Conservation (phyloP, 495 filamentous ascomycete genomes). For the Friedmanniomyces endolithicus region DNA sequence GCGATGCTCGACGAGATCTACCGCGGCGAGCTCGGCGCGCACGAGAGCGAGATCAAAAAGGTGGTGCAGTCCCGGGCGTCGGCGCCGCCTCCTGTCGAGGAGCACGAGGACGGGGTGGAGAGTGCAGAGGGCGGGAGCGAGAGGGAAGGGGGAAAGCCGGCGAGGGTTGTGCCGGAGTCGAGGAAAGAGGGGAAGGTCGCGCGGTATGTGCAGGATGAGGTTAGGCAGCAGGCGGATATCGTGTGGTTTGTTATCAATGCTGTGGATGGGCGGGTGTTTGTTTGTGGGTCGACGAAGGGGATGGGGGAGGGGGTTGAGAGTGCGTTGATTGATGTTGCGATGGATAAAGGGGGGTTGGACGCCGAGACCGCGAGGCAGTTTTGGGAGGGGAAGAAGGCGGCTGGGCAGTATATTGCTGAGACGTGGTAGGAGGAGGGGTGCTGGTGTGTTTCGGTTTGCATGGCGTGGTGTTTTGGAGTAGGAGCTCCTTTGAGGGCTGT, state of each 20-base stretch:
- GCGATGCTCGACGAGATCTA: slow-evolving; percentile 89
- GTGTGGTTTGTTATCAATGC: slow-evolving; percentile 96
- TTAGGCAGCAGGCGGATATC: slow-evolving; percentile 69
- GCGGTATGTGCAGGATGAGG: slow-evolving; percentile 35
- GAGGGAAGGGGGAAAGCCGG: not conserved
- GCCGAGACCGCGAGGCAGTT: slow-evolving; percentile 41
- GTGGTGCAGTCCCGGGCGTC: slow-evolving; percentile 68
- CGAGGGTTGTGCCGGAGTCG: not conserved
- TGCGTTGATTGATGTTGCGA: slow-evolving; percentile 35
- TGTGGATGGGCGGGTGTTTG: slow-evolving; percentile 85
- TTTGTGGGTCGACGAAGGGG: slow-evolving; percentile 84
- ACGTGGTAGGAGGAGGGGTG: slow-evolving; percentile 14
- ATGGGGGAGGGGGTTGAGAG: slow-evolving; percentile 93
- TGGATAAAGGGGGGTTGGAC: slow-evolving; percentile 43
- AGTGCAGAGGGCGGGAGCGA: not conserved
- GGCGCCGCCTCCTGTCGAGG: slow-evolving; percentile 41
- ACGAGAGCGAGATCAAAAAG: slow-evolving; percentile 82
- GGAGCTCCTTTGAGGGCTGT: not conserved
- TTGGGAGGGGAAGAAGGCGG: slow-evolving; percentile 31
- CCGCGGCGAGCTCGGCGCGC: slow-evolving; percentile 87
- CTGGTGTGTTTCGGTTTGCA: not conserved
- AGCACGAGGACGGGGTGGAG: slow-evolving; percentile 68
- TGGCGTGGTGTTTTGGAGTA: not conserved
- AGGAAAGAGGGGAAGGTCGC: slow-evolving; percentile 15
- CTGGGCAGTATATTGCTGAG: slow-evolving; percentile 33